phyloP scores from a whole-genome alignment of 768 basidiomycete genomes.

The Naganishia vaughanmartiniae region DNA sequence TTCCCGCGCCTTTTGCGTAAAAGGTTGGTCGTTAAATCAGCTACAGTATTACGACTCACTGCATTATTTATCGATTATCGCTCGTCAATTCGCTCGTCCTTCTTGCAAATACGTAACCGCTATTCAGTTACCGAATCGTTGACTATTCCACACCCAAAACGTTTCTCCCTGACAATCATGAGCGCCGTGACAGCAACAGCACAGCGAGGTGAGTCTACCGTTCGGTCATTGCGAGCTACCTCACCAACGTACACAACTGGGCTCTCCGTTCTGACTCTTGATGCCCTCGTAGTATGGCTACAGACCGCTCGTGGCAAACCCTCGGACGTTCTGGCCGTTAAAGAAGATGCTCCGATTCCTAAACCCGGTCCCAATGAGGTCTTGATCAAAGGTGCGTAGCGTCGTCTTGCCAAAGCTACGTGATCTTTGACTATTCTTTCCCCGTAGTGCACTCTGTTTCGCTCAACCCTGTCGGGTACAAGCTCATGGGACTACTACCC shows the following conservation, averaged over 20 bases:
- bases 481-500: conserved; percentile 49
- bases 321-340: conserved; percentile 13
- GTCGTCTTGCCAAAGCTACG: not conserved
- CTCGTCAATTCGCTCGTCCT: too few relatives aligned
- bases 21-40: too few relatives aligned
- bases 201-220: conserved; percentile 17
- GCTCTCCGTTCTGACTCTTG: not conserved
- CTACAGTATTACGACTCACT: too few relatives aligned
- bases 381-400: conserved; percentile 53
- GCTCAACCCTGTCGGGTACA: conserved; percentile 34
- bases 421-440: not conserved
- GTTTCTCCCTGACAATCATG: not conserved
- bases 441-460: conserved; percentile 27
- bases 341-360: conserved; percentile 27
- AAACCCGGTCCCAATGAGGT: conserved; percentile 54
- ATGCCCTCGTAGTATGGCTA: conserved; percentile 20
- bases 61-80: too few relatives aligned
- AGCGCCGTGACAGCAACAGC: conserved; percentile 18
- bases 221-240: not conserved
- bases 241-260: not conserved
- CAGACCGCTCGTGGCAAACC: conserved; percentile 29
- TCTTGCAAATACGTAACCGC: too few relatives aligned
- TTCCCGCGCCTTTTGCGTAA: too few relatives aligned
- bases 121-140: too few relatives aligned
- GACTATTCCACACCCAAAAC: too few relatives aligned